Evolutionary conservation across 805 yeast genomes (phyloP), one percentile per base, ranked within the genome.

Genomic region (Ogataea philodendri): DNA sequence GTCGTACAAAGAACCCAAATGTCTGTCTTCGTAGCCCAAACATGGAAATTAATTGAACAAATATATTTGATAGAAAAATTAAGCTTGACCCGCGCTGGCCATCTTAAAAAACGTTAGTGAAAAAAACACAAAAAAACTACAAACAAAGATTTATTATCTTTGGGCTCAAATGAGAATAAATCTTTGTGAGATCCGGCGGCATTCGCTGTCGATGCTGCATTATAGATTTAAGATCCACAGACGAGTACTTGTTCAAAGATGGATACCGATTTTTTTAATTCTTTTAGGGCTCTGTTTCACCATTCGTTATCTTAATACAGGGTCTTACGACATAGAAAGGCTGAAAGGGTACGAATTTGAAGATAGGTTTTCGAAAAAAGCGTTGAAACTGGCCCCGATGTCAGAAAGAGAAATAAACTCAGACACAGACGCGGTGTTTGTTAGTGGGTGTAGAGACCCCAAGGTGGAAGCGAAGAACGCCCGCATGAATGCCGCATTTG

Each of bases 401-500:
- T 45, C 58, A 6, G 41, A 44, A 15, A 27, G 66, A 26, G 37
- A 54, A 2, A 41, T 62, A 7, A 37, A 28, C 2, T 52, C 59
- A 2, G 13, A 21, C 2, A 32, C 33, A 5, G 67, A 63, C 38
- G 25, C 46, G 3, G 66, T 62, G 2, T 63, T 63, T 25, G 46
- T 49, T 23, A 42, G 46, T 17, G 67, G 67, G 7, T 63, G 67
- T 40, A 28, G 59, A 26, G 62, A 60, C 28, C 52, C 55, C 1
- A 26, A 34, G 5, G 18, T 44, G 32, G 48, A 46, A 31, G 26
- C 28, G 2, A 26, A 31, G 2, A 60, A 57, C 30, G 45, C 62
- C 4, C 64, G 84, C 22, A 88, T 84, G 18, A 86, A 82, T 51
- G 97, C 97, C 0, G 83, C 90, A 1, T 71, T 90, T 46, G 86